Base-by-base conservation (phyloP, 768 basidiomycete genomes). In the Naganishia friedmannii region DNA sequence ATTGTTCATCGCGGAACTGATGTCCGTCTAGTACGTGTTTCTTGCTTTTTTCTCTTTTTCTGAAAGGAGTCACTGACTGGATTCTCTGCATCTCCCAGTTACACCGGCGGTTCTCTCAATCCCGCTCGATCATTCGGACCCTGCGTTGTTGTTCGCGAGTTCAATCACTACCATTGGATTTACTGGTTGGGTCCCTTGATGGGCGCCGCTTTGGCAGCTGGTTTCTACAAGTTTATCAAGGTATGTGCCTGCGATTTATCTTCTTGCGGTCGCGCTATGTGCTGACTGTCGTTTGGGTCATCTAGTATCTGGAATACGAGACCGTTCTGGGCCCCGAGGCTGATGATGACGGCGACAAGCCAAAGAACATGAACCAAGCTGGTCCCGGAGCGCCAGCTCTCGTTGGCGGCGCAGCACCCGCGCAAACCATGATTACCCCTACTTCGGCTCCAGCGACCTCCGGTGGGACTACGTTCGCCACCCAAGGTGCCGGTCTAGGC, bases 51-150 rank as follows among this genome's bases (percentile, higher is more conserved):
- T 31, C 19, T n/a, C n/a, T n/a, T n/a, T n/a, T n/a, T n/a, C n/a
- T n/a, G n/a, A n/a, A n/a, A n/a, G n/a, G n/a, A n/a, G n/a, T 37
- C 2, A 39, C 57, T 39, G 34, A 32, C 32, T 39, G n/a, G n/a
- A 9, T 3, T 3, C 29, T 1, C 2, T 17, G 21, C 13, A 28
- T 46, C 42, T 42, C 39, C 4, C 39, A 63, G 60, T 60, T 80
- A 80, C 68, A 79, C 79, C 32, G 79, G 79, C n/a, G 79, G 79
- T 19, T 80, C 79, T 0, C 71, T 80, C 48, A 80, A 80, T 68
- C 79, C 79, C 12, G 31, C 79, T 15, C 68, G 79, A 68, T 72
- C 69, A 15, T 79, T 80, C 67, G 79, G 79, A 5, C 79, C 79
- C 13, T 29, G 55, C 13, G 79, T 80, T 12, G 79, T 80, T 1